phyloP scores from a whole-genome alignment of 164 flowering plant species.

The Piper betle region DNA sequence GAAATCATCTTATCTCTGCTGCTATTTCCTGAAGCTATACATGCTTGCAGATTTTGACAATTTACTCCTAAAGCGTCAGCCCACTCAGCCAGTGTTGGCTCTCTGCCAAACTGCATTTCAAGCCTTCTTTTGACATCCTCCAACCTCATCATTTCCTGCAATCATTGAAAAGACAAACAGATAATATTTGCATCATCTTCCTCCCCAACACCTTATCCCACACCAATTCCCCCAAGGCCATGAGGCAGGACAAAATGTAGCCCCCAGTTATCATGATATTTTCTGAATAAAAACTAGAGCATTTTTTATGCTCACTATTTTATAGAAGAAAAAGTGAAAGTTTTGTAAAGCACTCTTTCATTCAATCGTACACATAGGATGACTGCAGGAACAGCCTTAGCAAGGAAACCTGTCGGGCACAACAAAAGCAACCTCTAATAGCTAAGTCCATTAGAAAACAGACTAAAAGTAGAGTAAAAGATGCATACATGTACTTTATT shows the following conservation, averaged over 20 bases:
- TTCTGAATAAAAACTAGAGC: too few species aligned
- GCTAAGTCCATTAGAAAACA: not conserved
- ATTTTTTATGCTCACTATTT: too few species aligned
- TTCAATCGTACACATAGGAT: too few species aligned
- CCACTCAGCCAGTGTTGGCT: conserved; percentile 88
- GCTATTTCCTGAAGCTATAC: conserved; percentile 35
- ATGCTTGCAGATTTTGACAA: conserved; percentile 38
- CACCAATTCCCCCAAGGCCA: not conserved
- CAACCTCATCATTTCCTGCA: conserved; percentile 47
- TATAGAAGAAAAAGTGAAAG: too few species aligned
- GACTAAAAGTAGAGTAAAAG: not conserved
- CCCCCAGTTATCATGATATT: too few species aligned
- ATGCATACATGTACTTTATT: conserved; percentile 44
- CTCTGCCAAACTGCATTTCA: conserved; percentile 54
- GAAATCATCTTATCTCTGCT: conserved; percentile 64
- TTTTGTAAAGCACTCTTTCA: too few species aligned
- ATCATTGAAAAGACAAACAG: not conserved
- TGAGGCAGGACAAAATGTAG: too few species aligned
- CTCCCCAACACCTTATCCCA: not conserved
- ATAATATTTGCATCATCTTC: not conserved
- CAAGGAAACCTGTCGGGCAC: too few species aligned
- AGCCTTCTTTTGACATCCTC: conserved; percentile 57
- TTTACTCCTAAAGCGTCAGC: conserved; percentile 60
- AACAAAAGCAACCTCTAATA: not conserved
- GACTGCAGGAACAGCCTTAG: too few species aligned